Percentiles rank a stretch among this genome's conserved stretches.
Conservation (phyloP, 495 filamentous ascomycete genomes). For the Glonium stellatum region DNA sequence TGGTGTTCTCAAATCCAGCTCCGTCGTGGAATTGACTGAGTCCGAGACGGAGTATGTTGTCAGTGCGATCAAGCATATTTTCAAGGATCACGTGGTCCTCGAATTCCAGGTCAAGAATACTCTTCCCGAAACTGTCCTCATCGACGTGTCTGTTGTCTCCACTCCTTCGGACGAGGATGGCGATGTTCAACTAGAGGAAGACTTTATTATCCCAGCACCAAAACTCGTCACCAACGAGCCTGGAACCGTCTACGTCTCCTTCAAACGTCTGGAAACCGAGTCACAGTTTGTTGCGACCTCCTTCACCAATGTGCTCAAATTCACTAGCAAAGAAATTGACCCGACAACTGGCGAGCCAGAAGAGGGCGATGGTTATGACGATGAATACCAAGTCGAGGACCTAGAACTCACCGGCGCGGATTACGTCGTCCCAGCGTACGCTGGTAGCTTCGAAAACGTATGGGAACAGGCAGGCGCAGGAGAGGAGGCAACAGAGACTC, state of each 20-base stretch:
- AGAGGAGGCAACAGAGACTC: slow-evolving; percentile 84
- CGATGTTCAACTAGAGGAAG: slow-evolving; percentile 60
- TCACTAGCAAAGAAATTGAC: slow-evolving; percentile 96
- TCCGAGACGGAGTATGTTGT: slow-evolving; percentile 98
- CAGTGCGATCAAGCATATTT: slow-evolving; percentile 84
- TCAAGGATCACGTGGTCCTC: slow-evolving; percentile 91
- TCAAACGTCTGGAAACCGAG: slow-evolving; percentile 72
- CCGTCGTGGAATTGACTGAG: slow-evolving; percentile 84
- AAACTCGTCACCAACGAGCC: slow-evolving; percentile 74
- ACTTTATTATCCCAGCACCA: slow-evolving; percentile 86
- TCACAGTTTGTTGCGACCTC: slow-evolving; percentile 62
- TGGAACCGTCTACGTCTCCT: slow-evolving; percentile 90
- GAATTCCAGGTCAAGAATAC: slow-evolving; percentile 99
- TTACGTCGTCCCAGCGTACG: slow-evolving; percentile 87
- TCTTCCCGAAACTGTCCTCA: slow-evolving; percentile 76
- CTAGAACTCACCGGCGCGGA: slow-evolving; percentile 87
- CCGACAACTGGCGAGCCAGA: slow-evolving; percentile 91
- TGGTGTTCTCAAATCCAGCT: slow-evolving; percentile 78
- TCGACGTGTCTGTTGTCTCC: slow-evolving; percentile 84
- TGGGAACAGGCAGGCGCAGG: slow-evolving; percentile 85
- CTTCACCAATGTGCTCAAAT: slow-evolving; percentile 91
- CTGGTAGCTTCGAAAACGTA: slow-evolving; percentile 90
- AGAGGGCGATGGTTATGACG: slow-evolving; percentile 79
- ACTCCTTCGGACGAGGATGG: slow-evolving; percentile 67
- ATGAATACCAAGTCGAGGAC: slow-evolving; percentile 95